Evolutionary conservation across 176 grass and related monocot genomes (phyloP).

Genomic region (Triticum timopheevii): DNA sequence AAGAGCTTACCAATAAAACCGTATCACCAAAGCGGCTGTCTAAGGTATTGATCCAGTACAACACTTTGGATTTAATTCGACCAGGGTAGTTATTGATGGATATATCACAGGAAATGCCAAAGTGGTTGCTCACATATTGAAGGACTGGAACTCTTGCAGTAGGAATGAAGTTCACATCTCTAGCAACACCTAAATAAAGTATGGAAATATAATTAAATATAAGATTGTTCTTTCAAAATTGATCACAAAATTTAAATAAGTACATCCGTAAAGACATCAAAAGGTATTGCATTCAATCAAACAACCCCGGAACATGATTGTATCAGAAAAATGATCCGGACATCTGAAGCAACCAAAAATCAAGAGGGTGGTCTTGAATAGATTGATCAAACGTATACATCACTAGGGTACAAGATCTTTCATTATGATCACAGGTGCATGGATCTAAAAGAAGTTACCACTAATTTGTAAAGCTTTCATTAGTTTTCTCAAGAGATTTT

Average conservation of each 20-base stretch:
- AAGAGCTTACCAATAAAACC: slow-evolving; percentile 75
- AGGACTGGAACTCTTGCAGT: slow-evolving; percentile 84
- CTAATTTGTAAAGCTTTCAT: slow-evolving; percentile 41
- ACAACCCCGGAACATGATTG: not conserved
- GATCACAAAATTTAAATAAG: not conserved
- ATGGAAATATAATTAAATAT: slow-evolving; percentile 19
- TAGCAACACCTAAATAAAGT: slow-evolving; percentile 55
- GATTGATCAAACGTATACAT: not conserved
- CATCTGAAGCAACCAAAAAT: not conserved
- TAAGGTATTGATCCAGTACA: slow-evolving; percentile 60
- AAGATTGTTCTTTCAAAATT: no score
- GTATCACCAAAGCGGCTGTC: slow-evolving; percentile 79
- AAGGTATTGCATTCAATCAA: not conserved
- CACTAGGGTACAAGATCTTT: not conserved
- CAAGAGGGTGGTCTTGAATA: not conserved
- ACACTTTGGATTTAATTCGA: slow-evolving; percentile 72
- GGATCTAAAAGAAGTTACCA: slow-evolving; percentile 45
- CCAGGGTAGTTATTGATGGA: slow-evolving; percentile 75
- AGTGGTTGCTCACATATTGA: slow-evolving; percentile 56
- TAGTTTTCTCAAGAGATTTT: slow-evolving; percentile 46
- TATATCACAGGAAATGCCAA: slow-evolving; percentile 78
- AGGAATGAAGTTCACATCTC: slow-evolving; percentile 66
- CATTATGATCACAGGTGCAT: not conserved
- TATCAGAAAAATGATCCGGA: not conserved
- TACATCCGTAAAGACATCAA: not conserved